These are phyloP conservation scores for Podaxis sp. DNA, from an alignment of 768 basidiomycete genomes.

Conservation along the genomic window DNA sequence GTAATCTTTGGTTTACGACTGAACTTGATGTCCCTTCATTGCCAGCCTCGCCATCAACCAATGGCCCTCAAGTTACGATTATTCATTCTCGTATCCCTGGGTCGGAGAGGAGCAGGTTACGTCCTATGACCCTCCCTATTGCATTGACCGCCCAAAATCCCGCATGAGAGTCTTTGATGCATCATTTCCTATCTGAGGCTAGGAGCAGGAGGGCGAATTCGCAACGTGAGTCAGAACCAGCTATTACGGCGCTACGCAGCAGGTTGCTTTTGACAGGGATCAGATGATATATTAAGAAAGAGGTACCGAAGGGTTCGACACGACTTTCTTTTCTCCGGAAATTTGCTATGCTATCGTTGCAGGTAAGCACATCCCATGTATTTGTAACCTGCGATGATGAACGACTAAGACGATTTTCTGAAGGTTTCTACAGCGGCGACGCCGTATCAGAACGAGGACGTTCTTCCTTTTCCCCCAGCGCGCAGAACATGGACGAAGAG, in stretches of 20 bases:
- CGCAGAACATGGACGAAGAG: slow-evolving; percentile 8
- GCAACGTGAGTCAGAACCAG: too few species aligned
- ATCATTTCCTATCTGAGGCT: too few species aligned
- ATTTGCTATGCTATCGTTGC: background rate
- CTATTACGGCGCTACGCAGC: background rate
- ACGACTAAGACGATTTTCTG: background rate
- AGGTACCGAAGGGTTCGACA: background rate
- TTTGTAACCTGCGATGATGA: background rate
- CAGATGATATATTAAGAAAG: background rate
- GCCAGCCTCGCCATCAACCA: too few species aligned
- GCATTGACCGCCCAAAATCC: background rate
- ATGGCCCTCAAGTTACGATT: too few species aligned
- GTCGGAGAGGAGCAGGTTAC: too few species aligned
- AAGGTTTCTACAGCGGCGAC: slow-evolving; percentile 7
- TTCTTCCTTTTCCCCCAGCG: background rate
- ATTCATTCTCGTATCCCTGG: too few species aligned
- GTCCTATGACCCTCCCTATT: background rate
- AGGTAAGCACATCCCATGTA: background rate
- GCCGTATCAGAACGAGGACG: slow-evolving; percentile 6
- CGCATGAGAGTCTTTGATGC: background rate
- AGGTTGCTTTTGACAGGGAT: background rate
- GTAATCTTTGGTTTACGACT: too few species aligned
- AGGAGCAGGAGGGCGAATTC: too few species aligned
- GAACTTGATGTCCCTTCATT: too few species aligned
- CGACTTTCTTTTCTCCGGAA: background rate